Percentiles rank a stretch among this genome's conserved stretches.
These are phyloP conservation scores for Sesbania bispinosa DNA, from an alignment of 306 rosid genomes.

Conservation along the genomic window DNA sequence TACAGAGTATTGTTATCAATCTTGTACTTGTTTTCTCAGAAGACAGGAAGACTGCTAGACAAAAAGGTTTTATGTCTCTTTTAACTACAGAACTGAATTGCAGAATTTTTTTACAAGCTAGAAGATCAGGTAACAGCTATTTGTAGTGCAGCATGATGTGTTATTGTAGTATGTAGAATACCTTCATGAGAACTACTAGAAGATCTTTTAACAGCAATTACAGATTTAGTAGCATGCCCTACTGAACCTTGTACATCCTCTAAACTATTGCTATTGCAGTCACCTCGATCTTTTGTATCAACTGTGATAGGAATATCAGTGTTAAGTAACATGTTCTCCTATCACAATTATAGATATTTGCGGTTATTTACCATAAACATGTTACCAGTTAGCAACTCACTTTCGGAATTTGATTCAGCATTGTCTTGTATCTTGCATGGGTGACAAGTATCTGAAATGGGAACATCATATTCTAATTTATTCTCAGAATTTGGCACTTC, in stretches of 20 bases:
- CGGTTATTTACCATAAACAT: conserved; percentile 5
- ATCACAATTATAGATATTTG: conserved; percentile 8
- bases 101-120: conserved; percentile 1
- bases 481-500: conserved; percentile 47
- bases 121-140: conserved; percentile 6
- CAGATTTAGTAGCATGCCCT: conserved; percentile 36
- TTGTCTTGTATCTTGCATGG: conserved; percentile 26
- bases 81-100: background rate
- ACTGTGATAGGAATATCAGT: conserved; percentile 45
- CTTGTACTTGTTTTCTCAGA: background rate
- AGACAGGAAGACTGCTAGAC: conserved; percentile 3
- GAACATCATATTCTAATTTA: conserved; percentile 27
- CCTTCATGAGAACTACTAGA: conserved; percentile 59
- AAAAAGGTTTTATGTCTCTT: conserved; percentile 4
- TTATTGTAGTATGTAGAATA: conserved; percentile 24
- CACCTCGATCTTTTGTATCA: conserved; percentile 42
- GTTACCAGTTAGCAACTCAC: conserved; percentile 45
- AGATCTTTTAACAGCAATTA: conserved; percentile 68
- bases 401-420: conserved; percentile 43
- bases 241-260: conserved; percentile 36
- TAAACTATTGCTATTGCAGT: conserved; percentile 14
- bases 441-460: conserved; percentile 31
- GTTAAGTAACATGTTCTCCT: conserved; percentile 18
- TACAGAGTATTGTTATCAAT: background rate
- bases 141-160: conserved; percentile 15